Percentiles rank a stretch among this genome's conserved stretches.
Evolutionary conservation across 2,329 filamentous ascomycete species (phyloP).

Genomic region (Chrysosporium keratinophilum): DNA sequence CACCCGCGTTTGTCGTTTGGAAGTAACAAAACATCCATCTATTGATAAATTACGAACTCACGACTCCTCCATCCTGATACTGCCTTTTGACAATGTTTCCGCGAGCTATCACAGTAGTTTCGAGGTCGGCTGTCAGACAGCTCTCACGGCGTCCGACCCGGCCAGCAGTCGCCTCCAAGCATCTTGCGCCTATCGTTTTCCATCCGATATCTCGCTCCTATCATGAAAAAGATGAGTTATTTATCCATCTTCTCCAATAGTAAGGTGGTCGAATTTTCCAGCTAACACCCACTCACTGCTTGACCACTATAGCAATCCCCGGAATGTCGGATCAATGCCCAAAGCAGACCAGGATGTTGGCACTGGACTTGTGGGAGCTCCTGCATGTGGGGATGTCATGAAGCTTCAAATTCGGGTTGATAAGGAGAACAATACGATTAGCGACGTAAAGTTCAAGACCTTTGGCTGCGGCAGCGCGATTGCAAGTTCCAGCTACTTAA

Average conservation of each 20-base stretch:
- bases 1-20: no score
- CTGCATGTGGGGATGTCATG: constrained; percentile 87
- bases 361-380: constrained; percentile 83
- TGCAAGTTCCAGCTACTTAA: constrained; percentile 87
- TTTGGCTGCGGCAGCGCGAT: constrained; percentile 94
- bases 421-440: constrained; percentile 74
- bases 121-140: constrained; percentile 44
- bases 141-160: constrained; percentile 28
- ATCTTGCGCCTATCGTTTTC: constrained; percentile 32
- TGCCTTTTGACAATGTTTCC: constrained; percentile 43
- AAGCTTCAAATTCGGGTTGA: constrained; percentile 90
- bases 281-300: constrained; percentile 47
- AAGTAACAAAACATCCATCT: no score
- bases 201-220: constrained; percentile 42
- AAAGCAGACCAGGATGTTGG: constrained; percentile 76
- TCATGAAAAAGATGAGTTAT: constrained; percentile 55
- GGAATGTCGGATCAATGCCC: constrained; percentile 68
- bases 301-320: constrained; percentile 71
- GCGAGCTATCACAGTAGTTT: constrained; percentile 45
- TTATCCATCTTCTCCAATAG: neutral
- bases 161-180: constrained; percentile 30
- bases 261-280: neutral
- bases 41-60: no score
- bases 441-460: constrained; percentile 96
- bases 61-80: no score